Evolutionary conservation across 495 filamentous ascomycete species (phyloP).

Genomic region (Penicillium waksmanii): DNA sequence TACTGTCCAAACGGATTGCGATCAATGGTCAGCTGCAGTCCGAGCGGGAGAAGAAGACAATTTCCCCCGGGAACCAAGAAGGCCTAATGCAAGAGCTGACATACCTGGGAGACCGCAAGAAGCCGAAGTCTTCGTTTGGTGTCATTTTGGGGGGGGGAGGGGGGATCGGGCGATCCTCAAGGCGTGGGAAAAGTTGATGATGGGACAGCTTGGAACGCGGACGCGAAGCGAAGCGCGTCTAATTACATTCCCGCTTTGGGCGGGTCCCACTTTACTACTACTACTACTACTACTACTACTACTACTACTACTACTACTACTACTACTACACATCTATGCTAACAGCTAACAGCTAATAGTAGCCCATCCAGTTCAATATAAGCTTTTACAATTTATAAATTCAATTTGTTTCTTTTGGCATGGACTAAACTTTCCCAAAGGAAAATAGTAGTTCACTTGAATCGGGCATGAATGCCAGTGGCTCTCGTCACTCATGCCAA

Average conservation of each 20-base stretch:
- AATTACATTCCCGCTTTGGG: conserved; percentile 38
- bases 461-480: too few species aligned
- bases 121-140: conserved; percentile 33
- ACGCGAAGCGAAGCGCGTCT: conserved; percentile 35
- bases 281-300: too few species aligned
- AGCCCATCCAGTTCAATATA: too few species aligned
- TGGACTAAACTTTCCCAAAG: too few species aligned
- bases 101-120: conserved; percentile 44
- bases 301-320: too few species aligned
- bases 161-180: conserved; percentile 6
- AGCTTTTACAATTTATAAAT: too few species aligned
- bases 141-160: conserved; percentile 28
- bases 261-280: background rate
- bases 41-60: background rate
- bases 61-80: background rate
- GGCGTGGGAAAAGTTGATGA: conserved; percentile 13
- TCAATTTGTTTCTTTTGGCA: too few species aligned
- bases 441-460: too few species aligned
- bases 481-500: too few species aligned
- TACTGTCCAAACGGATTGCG: conserved; percentile 26
- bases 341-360: too few species aligned
- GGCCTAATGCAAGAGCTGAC: background rate
- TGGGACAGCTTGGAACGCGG: conserved; percentile 9
- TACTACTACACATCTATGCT: too few species aligned
- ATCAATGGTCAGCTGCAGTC: conserved; percentile 25